Evolutionary conservation across 805 yeast species (phyloP).

Genomic region (Saccharomycopsis sp.): DNA sequence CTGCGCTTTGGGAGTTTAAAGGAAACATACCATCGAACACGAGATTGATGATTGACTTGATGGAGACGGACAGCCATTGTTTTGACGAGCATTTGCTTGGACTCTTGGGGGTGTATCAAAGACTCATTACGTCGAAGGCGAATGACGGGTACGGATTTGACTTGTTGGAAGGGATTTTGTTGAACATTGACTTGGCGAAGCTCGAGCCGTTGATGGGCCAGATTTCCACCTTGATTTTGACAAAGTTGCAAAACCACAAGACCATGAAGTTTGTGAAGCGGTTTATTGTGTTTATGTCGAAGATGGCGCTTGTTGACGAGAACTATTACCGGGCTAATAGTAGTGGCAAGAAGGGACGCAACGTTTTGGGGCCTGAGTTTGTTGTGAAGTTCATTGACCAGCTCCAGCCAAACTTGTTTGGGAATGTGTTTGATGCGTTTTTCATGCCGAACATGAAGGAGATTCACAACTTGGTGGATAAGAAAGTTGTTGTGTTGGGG

Average conservation of each 20-base stretch:
- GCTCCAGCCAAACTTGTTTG: constrained; percentile 56
- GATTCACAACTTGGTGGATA: constrained; percentile 39
- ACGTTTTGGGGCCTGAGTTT: constrained; percentile 39
- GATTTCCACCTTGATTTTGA: constrained; percentile 66
- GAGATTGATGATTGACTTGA: constrained; percentile 62
- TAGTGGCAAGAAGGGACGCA: constrained; percentile 22
- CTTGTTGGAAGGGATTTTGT: constrained; percentile 58
- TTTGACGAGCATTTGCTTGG: constrained; percentile 51
- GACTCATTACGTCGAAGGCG: constrained; percentile 73
- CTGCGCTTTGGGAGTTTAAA: constrained; percentile 85
- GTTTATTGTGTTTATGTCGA: constrained; percentile 54
- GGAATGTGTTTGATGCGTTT: constrained; percentile 40
- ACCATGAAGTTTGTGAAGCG: constrained; percentile 53
- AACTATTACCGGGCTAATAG: constrained; percentile 21
- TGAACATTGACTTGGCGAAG: constrained; percentile 40
- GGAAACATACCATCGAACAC: constrained; percentile 94
- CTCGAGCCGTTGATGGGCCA: constrained; percentile 54
- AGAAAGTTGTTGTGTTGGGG: constrained; percentile 46
- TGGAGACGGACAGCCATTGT: constrained; percentile 30
- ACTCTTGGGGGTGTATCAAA: constrained; percentile 92
- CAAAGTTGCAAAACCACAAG: constrained; percentile 69
- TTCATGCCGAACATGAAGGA: constrained; percentile 41
- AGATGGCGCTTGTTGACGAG: constrained; percentile 34
- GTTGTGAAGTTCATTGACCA: constrained; percentile 57
- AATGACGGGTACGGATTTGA: constrained; percentile 84